Percentiles rank a stretch among this genome's conserved stretches.
Conservation (phyloP, 345 rosid genomes). For the Camelina hispida region DNA sequence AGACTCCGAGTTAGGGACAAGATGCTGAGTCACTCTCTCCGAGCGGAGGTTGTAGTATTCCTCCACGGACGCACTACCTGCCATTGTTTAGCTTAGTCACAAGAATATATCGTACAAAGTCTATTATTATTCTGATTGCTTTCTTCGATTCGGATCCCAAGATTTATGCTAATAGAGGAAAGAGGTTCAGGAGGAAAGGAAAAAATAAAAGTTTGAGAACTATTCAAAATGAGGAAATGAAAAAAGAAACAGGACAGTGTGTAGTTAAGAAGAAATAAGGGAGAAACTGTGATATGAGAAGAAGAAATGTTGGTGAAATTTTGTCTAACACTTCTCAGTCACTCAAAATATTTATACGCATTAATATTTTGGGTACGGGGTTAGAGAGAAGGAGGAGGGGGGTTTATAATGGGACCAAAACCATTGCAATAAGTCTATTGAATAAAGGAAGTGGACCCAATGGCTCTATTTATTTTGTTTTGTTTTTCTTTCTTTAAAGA, state of each 20-base stretch:
- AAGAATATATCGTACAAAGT: constrained; percentile 8
- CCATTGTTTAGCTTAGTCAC: constrained; percentile 35
- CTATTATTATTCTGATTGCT: constrained; percentile 14
- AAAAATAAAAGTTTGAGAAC: constrained; percentile 6
- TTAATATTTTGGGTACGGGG: constrained; percentile 28
- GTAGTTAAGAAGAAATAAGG: constrained; percentile 24
- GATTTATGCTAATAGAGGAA: constrained; percentile 6
- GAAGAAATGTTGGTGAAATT: constrained; percentile 14
- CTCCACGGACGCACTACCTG: neutral
- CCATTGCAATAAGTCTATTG: constrained; percentile 36
- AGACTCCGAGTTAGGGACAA: constrained; percentile 21
- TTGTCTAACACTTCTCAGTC: constrained; percentile 36
- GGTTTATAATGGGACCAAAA: constrained; percentile 35
- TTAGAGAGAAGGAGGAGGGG: constrained; percentile 9
- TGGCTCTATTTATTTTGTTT: constrained; percentile 20
- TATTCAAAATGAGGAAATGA: constrained; percentile 29
- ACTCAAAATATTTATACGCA: constrained; percentile 46
- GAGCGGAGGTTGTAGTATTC: constrained; percentile 28
- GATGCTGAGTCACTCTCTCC: constrained; percentile 19
- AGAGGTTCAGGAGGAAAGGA: neutral
- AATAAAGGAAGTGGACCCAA: constrained; percentile 49
- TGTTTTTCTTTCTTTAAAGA: neutral
- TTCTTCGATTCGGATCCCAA: constrained; percentile 26
- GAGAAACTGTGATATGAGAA: constrained; percentile 23
- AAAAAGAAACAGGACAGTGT: constrained; percentile 19